These are phyloP conservation scores for Gossypium trilobum DNA, from an alignment of 441 rosid genomes.

Conservation along the genomic window DNA sequence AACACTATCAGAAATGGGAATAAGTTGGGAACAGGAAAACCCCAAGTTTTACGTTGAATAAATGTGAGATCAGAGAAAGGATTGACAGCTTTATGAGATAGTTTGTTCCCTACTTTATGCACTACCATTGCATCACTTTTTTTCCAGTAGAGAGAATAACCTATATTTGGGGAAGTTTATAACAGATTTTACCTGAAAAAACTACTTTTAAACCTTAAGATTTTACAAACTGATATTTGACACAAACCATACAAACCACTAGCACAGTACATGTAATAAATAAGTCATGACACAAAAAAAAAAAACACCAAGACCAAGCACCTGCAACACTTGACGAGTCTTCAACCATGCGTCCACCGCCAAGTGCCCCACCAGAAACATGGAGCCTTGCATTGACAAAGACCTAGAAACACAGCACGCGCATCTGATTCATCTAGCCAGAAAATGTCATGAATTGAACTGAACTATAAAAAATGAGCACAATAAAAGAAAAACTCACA, in stretches of 20 bases:
- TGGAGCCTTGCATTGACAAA: constrained; percentile 96
- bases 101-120: neutral
- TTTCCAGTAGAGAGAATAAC: neutral
- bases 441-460: constrained; percentile 1
- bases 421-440: constrained; percentile 1
- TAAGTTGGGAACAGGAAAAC: constrained; percentile 1
- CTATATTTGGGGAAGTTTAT: neutral
- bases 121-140: neutral
- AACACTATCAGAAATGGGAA: constrained; percentile 42
- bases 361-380: constrained; percentile 99
- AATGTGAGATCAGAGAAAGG: neutral
- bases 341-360: constrained; percentile 99
- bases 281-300: constrained; percentile 5
- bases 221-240: neutral
- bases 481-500: constrained; percentile 36
- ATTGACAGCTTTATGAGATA: neutral
- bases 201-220: neutral
- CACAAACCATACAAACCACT: neutral
- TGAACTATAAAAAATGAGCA: constrained; percentile 5
- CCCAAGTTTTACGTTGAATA: neutral
- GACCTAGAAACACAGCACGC: constrained; percentile 41
- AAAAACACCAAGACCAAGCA: constrained; percentile 22
- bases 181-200: neutral
- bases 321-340: constrained; percentile 98
- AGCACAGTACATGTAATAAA: neutral